A percentile compares a stretch with the other conserved stretches of the same genome.
Evolutionary conservation across 169 alveolate species (phyloP).

Genomic region (Plasmodium billcollinsi): DNA sequence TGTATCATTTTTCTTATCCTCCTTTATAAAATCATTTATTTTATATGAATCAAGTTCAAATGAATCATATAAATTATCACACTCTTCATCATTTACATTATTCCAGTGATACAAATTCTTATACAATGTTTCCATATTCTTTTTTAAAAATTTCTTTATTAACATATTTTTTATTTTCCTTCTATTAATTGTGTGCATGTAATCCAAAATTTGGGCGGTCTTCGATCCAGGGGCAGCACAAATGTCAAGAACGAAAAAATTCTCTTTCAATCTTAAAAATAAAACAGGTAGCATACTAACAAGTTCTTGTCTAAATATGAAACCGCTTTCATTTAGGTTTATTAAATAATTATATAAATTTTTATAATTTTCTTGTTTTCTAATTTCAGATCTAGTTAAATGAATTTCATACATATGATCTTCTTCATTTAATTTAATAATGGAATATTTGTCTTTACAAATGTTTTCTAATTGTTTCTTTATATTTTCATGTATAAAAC

Average conservation of each 20-base stretch:
- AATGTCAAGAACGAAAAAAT: slow-evolving; percentile 93
- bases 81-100: background rate
- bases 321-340: slow-evolving; percentile 93
- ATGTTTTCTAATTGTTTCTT: slow-evolving; percentile 49
- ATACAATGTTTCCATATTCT: slow-evolving; percentile 4
- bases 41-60: background rate
- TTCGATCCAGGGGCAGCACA: slow-evolving; percentile 98
- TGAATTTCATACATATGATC: slow-evolving; percentile 72
- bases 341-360: slow-evolving; percentile 84
- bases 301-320: slow-evolving; percentile 94
- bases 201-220: slow-evolving; percentile 84
- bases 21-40: background rate
- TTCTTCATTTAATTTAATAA: slow-evolving; percentile 68
- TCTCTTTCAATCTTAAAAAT: slow-evolving; percentile 90
- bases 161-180: slow-evolving; percentile 34
- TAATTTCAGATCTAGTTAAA: slow-evolving; percentile 77
- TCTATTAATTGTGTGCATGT: slow-evolving; percentile 66
- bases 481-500: slow-evolving; percentile 63
- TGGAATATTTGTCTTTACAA: slow-evolving; percentile 35
- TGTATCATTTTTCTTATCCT: background rate
- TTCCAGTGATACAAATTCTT: background rate
- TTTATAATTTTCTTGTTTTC: slow-evolving; percentile 78
- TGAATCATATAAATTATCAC: background rate
- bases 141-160: slow-evolving; percentile 31
- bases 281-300: slow-evolving; percentile 98